Percentiles rank a stretch among this genome's conserved stretches.
These are phyloP conservation scores for Epichloe amarillans DNA, from an alignment of 2,329 filamentous ascomycete genomes.

Conservation along the genomic window DNA sequence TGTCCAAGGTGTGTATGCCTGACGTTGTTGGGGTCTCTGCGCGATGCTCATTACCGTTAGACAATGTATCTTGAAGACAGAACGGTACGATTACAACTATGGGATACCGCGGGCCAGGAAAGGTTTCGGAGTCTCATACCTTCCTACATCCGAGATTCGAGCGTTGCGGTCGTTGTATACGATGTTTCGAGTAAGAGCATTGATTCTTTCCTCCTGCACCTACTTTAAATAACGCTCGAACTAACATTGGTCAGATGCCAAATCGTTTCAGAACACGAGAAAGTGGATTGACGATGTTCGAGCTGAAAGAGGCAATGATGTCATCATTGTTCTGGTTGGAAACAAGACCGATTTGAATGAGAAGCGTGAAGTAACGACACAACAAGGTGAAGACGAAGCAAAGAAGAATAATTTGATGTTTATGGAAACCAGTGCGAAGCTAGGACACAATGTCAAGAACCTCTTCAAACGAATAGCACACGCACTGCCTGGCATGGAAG, in stretches of 20 bases:
- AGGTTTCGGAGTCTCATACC: conserved; percentile 94
- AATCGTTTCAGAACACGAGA: conserved; percentile 95
- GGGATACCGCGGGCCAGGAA: conserved; percentile 97
- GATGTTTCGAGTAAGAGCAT: conserved; percentile 68
- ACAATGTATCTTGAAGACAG: conserved; percentile 99
- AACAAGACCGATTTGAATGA: conserved; percentile 99
- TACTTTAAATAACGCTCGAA: neutral
- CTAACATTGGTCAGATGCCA: conserved; percentile 46
- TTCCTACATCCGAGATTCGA: conserved; percentile 96
- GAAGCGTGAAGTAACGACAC: conserved; percentile 92
- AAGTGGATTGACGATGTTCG: conserved; percentile 99
- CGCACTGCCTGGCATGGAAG: conserved; percentile 94
- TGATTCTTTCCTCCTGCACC: conserved; percentile 4
- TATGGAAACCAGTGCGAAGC: conserved; percentile 95
- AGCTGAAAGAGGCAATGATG: conserved; percentile 92
- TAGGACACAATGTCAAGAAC: conserved; percentile 95
- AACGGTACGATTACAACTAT: conserved; percentile 91
- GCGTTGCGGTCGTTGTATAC: conserved; percentile 96
- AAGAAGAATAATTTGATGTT: conserved; percentile 99
- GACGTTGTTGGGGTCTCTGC: neutral
- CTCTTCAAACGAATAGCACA: conserved; percentile 97
- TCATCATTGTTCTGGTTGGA: conserved; percentile 95
- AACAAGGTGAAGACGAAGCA: conserved; percentile 93
- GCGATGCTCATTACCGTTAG: conserved; percentile 19
- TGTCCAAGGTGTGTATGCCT: conserved; percentile 66